Evolutionary conservation across 208 protist genomes (phyloP).

Genomic region (Borovskyia barvae): DNA sequence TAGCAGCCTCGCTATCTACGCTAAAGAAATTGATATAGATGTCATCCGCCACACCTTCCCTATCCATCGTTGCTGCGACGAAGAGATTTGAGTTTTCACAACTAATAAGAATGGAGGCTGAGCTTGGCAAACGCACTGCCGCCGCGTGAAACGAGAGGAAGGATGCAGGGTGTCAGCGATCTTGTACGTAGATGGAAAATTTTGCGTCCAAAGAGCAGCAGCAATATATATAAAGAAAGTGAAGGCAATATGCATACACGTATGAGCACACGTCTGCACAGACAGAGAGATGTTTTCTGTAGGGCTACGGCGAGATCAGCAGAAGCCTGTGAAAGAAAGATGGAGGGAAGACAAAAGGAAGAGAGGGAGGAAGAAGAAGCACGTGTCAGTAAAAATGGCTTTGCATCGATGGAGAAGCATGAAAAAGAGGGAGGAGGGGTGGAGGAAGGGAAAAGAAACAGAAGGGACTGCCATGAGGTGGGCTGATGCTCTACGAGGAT

Average conservation of each 20-base stretch:
- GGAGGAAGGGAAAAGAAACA: too few relatives aligned
- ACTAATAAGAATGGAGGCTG: too few relatives aligned
- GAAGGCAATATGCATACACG: not conserved
- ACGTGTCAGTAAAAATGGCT: not conserved
- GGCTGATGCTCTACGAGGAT: too few relatives aligned
- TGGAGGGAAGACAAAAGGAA: not conserved
- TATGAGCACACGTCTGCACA: not conserved
- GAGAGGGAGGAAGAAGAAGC: not conserved
- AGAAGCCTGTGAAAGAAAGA: not conserved
- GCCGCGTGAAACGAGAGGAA: too few relatives aligned
- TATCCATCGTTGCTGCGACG: not conserved
- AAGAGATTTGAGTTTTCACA: too few relatives aligned
- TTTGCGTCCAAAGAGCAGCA: not conserved
- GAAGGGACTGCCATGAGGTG: too few relatives aligned
- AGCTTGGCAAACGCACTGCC: too few relatives aligned
- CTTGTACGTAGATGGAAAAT: not conserved
- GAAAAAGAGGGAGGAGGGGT: too few relatives aligned
- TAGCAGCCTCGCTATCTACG: slow-evolving; percentile 6
- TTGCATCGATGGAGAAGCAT: not conserved
- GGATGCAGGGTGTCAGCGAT: too few relatives aligned
- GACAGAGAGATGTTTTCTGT: not conserved
- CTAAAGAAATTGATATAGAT: slow-evolving; percentile 11
- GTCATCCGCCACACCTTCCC: slow-evolving; percentile 2
- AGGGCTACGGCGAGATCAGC: not conserved
- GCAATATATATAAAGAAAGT: not conserved